Evolutionary conservation across 2,329 filamentous ascomycete genomes (phyloP).

Genomic region (Cladosporium sp.): DNA sequence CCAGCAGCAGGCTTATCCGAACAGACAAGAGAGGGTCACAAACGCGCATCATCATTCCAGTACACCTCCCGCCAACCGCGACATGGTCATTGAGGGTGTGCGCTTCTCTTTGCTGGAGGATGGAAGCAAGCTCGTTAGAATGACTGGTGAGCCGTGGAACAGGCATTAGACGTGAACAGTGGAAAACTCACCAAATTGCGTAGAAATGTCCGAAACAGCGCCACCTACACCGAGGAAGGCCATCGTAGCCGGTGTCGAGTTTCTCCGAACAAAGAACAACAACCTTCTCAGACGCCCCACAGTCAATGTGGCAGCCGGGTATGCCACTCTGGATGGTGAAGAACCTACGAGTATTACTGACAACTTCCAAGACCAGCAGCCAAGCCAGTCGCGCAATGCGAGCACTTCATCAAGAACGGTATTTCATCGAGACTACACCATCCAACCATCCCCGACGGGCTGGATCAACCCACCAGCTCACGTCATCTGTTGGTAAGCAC

Average conservation of each 20-base stretch:
- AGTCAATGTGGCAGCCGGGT: constrained; percentile 16
- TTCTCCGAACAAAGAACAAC: constrained; percentile 82
- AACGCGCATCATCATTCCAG: constrained; percentile 20
- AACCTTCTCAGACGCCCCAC: constrained; percentile 68
- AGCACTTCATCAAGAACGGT: constrained; percentile 40
- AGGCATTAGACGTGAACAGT: not conserved
- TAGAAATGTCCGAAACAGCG: constrained; percentile 29
- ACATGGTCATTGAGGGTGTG: constrained; percentile 70
- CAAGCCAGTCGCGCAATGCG: constrained; percentile 33
- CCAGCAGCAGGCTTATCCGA: constrained; percentile 38
- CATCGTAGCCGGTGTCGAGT: constrained; percentile 74
- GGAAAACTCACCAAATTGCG: constrained; percentile 23
- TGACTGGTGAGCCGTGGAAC: constrained; percentile 61
- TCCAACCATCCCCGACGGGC: constrained; percentile 9
- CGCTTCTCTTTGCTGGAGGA: constrained; percentile 72
- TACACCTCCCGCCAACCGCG: constrained; percentile 44
- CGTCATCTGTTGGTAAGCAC: constrained; percentile 27
- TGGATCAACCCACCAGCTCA: constrained; percentile 4
- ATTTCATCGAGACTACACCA: constrained; percentile 23
- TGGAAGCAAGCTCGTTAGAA: constrained; percentile 79
- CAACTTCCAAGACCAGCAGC: constrained; percentile 22
- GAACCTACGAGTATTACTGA: not conserved
- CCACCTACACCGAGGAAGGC: constrained; percentile 71
- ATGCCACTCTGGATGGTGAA: not conserved
- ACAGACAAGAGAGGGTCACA: constrained; percentile 41